Evolutionary conservation across 2,329 filamentous ascomycete genomes (phyloP).

Genomic region (Xylaria arbuscula): DNA sequence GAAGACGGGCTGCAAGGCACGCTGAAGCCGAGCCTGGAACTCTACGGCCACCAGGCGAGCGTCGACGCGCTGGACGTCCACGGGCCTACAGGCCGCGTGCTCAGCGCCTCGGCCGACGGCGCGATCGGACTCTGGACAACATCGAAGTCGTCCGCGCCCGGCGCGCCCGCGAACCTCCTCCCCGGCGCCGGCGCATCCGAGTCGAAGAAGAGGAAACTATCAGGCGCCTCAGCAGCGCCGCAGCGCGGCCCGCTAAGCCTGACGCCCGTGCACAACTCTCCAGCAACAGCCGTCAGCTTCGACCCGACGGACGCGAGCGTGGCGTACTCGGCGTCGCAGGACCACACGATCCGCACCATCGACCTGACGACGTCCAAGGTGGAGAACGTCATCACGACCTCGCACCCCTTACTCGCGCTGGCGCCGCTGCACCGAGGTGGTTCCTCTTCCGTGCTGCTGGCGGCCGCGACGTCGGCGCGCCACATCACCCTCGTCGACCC

Average conservation of each 20-base stretch:
- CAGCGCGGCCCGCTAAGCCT: slow-evolving; percentile 84
- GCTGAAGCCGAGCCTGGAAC: slow-evolving; percentile 79
- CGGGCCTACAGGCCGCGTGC: slow-evolving; percentile 76
- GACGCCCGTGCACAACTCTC: slow-evolving; percentile 75
- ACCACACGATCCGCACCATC: slow-evolving; percentile 90
- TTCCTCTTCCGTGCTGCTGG: slow-evolving; percentile 58
- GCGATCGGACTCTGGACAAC: slow-evolving; percentile 90
- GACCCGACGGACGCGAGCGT: slow-evolving; percentile 86
- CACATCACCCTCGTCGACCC: slow-evolving; percentile 96
- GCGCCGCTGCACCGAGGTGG: slow-evolving; percentile 73
- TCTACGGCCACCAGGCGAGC: slow-evolving; percentile 82
- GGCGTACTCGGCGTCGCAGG: slow-evolving; percentile 89
- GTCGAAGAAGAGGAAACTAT: slow-evolving; percentile 80
- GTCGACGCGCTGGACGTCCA: slow-evolving; percentile 82
- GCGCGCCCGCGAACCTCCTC: slow-evolving; percentile 75
- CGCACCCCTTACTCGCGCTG: slow-evolving; percentile 84
- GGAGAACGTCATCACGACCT: slow-evolving; percentile 85
- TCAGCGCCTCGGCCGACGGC: slow-evolving; percentile 88
- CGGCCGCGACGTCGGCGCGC: slow-evolving; percentile 83
- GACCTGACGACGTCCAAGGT: slow-evolving; percentile 84
- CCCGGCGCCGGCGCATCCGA: slow-evolving; percentile 71
- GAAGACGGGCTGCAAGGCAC: slow-evolving; percentile 68
- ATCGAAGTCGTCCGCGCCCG: slow-evolving; percentile 78
- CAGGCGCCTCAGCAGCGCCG: slow-evolving; percentile 65
- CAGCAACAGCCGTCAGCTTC: slow-evolving; percentile 85